phyloP scores from a whole-genome alignment of 2,329 filamentous ascomycete species.

The Aschersonia sp. region DNA sequence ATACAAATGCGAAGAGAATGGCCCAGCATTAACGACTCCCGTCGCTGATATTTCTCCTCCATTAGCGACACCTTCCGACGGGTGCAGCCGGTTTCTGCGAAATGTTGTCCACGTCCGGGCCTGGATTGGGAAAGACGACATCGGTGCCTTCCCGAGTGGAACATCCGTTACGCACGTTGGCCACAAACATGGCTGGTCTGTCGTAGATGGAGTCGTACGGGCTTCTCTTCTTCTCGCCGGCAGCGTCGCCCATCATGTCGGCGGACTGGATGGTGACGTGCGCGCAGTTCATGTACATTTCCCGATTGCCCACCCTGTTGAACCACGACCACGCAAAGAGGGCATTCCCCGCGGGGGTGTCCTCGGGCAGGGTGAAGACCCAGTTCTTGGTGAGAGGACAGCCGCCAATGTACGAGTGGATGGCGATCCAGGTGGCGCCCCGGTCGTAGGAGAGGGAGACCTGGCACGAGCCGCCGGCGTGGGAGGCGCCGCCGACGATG shows the following conservation, averaged over 20 bases:
- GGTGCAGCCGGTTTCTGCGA: conserved; percentile 21
- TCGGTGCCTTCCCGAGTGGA: conserved; percentile 40
- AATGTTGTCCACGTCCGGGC: conserved; percentile 32
- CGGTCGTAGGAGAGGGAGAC: conserved; percentile 60
- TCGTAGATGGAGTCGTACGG: conserved; percentile 26
- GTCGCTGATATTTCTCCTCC: not conserved
- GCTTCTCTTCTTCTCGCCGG: conserved; percentile 1
- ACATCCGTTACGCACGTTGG: conserved; percentile 50
- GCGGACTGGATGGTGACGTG: conserved; percentile 41
- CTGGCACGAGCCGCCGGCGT: conserved; percentile 65
- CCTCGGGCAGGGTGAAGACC: conserved; percentile 50
- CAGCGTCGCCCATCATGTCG: conserved; percentile 2
- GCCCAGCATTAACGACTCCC: too few species aligned
- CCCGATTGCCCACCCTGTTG: conserved; percentile 62
- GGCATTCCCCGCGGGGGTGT: conserved; percentile 44
- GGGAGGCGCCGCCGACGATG: conserved; percentile 45
- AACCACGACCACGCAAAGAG: conserved; percentile 68
- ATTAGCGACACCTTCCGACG: conserved; percentile 9
- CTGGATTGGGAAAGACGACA: conserved; percentile 51
- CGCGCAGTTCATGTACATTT: conserved; percentile 83
- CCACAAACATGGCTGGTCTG: conserved; percentile 56
- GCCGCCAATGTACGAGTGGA: conserved; percentile 40
- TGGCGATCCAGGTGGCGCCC: conserved; percentile 55
- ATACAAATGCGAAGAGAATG: too few species aligned
- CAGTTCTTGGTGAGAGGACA: conserved; percentile 39